Evolutionary conservation across 768 basidiomycete genomes (phyloP), one percentile per base, ranked within the genome.

Genomic region (Tricholoma matsutake): DNA sequence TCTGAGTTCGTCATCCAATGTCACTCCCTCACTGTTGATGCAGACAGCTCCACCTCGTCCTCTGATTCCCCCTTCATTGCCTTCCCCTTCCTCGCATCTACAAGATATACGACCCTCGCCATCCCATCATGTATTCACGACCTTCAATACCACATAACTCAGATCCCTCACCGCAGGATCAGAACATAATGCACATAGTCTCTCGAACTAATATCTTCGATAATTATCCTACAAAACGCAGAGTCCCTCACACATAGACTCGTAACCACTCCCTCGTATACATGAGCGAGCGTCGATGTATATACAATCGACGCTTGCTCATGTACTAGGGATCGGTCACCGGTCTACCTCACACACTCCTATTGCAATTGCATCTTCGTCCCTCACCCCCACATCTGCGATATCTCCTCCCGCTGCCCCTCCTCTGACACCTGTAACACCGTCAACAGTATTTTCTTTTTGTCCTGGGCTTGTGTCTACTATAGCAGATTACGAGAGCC

Each of bases 11-110:
- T 61, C 61, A n/a, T n/a, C 58, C 1, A 76, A 73, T 56, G 71
- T 70, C 28, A 76, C 73, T 25, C 78, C 81, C 18, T 88, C 86
- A 14, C 77, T 88, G 25, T 79, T 88, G 37, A 85, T 84, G n/a
- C 85, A 83, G 63, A 87, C 86, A 7, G 87, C 87, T 4, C 86
- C 86, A 29, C 66, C 68, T 58, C 71, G 76, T 53, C 64, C 71
- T 7, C 8, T 28, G 7, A 57, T 57, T 18, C 22, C 39, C 11
- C 55, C 37, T 7, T 29, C 54, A 5, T 63, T 71, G 11, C 61
- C 71, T 4, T 66, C 70, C 49, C 39, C n/a, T n/a, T n/a, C 71
- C 18, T 63, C 70, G n/a, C 64, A 71, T 32, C 68, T 72, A 35
- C 61, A 69, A 18, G 62, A 62, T 53, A 63, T 67, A 16, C 74